Evolutionary conservation across 345 rosid species (phyloP).

Genomic region (Camelina hispida): DNA sequence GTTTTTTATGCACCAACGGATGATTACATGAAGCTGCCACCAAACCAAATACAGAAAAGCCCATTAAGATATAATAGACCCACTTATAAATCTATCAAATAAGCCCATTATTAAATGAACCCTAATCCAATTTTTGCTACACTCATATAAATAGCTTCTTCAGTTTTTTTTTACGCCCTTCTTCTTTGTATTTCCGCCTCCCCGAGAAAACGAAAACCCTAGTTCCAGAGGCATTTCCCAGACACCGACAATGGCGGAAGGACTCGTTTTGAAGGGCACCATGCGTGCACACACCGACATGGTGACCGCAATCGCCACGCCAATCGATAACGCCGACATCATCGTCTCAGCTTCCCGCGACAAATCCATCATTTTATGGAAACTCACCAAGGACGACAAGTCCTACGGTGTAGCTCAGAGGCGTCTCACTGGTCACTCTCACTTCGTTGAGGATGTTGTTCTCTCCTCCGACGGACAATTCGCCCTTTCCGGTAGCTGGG

Average conservation of each 20-base stretch:
- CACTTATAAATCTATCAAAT: not conserved
- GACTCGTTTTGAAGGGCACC: slow-evolving; percentile 78
- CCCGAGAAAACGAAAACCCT: slow-evolving; percentile 37
- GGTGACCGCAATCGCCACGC: slow-evolving; percentile 94
- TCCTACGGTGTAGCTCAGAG: slow-evolving; percentile 82
- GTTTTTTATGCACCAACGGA: not conserved
- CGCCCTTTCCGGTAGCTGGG: slow-evolving; percentile 98
- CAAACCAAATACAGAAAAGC: not conserved
- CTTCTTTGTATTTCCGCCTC: slow-evolving; percentile 34
- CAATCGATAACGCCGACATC: slow-evolving; percentile 89
- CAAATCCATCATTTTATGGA: slow-evolving; percentile 94
- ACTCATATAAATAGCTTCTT: slow-evolving; percentile 24
- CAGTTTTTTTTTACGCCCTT: slow-evolving; percentile 11
- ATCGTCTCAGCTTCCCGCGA: slow-evolving; percentile 94
- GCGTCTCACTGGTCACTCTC: slow-evolving; percentile 94
- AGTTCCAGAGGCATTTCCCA: slow-evolving; percentile 32
- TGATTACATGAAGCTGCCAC: not conserved
- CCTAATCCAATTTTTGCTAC: slow-evolving; percentile 32
- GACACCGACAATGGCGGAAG: slow-evolving; percentile 64
- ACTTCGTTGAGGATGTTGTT: slow-evolving; percentile 92
- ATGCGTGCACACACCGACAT: slow-evolving; percentile 95
- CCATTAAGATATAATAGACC: not conserved
- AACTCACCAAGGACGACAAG: slow-evolving; percentile 87
- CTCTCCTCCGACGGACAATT: slow-evolving; percentile 96
- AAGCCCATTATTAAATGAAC: slow-evolving; percentile 34